Evolutionary conservation across 176 grass and related monocot species (phyloP), one percentile per base, ranked within the genome.

Genomic region (Triticum urartu): DNA sequence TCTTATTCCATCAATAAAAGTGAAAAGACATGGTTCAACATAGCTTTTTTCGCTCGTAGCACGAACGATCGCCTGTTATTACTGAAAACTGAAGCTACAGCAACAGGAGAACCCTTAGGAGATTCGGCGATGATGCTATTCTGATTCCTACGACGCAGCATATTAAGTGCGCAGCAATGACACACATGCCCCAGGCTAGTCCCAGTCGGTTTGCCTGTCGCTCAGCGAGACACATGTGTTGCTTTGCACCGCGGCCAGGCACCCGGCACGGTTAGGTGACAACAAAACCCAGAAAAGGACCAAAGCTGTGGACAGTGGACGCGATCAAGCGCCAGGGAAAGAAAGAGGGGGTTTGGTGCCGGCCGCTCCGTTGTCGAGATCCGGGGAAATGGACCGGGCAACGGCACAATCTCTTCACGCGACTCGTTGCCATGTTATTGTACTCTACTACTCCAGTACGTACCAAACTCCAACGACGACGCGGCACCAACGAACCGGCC

Each of bases 391-490:
- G 38, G 85, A 85, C 85, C 12, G 43, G 24, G 68, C 81, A 85
- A 81, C 89, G 81, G 81, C 89, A 25, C 88, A 59, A 79, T 74
- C 88, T 62, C 88, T 86, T 87, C 85, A 85, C 77, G 80, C 75
- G 77, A 79, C 81, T 40, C 47, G 36, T 33, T 73, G 70, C 70
- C 68, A 35, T 38, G 32, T 35, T 58, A 58, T 17, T 52, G 50
- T 18, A 54, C 33, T 32, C 30, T 18, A 66, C 25, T 38, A 38
- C 36, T 38, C 36, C 1, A 18, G 5, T 33, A 13, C 25, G 75
- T 62, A 87, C 89, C 89, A 87, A 91, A 85, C 89, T 64, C 54
- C 1, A 85, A 88, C 14, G 79, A 63, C 12, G 89, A 91, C 86
- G 22, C 62, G 2, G 81, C n/a, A 88, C 85, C 89, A 24, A 40